Percentiles rank a stretch among this genome's conserved stretches.
Conservation (phyloP, 768 basidiomycete genomes). For the Termitomyces heimii region DNA sequence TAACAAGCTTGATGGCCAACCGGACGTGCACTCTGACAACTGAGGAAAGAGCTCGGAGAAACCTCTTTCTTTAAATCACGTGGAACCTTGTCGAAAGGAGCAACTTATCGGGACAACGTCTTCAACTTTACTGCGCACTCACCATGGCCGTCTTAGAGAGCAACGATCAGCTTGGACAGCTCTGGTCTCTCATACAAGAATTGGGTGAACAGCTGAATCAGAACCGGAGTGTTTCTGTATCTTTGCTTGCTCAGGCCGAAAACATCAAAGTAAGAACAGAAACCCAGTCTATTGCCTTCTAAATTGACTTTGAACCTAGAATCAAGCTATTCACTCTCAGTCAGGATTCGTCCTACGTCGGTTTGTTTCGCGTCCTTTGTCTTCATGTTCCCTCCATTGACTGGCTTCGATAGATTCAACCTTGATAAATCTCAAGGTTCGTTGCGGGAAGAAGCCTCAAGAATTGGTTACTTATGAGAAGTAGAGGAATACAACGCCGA, state of each 20-base stretch:
- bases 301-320: conserved; percentile 33
- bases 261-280: conserved; percentile 66
- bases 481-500: conserved; percentile 88
- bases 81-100: background rate
- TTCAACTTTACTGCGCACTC: background rate
- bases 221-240: conserved; percentile 67
- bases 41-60: too few species aligned
- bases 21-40: too few species aligned
- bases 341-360: conserved; percentile 88
- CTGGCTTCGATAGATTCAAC: conserved; percentile 58
- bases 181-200: conserved; percentile 68
- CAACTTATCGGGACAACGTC: too few species aligned
- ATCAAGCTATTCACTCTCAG: conserved; percentile 83
- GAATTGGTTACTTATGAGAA: conserved; percentile 9
- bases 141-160: conserved; percentile 27
- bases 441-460: background rate
- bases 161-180: conserved; percentile 42
- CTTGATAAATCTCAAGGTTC: conserved; percentile 81
- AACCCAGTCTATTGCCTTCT: background rate
- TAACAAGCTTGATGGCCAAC: too few species aligned
- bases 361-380: conserved; percentile 30
- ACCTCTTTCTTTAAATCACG: background rate
- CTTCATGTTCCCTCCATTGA: background rate
- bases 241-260: conserved; percentile 66
- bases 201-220: conserved; percentile 79